Conservation (phyloP, 768 basidiomycete genomes). For the Phylloporus sp. region DNA sequence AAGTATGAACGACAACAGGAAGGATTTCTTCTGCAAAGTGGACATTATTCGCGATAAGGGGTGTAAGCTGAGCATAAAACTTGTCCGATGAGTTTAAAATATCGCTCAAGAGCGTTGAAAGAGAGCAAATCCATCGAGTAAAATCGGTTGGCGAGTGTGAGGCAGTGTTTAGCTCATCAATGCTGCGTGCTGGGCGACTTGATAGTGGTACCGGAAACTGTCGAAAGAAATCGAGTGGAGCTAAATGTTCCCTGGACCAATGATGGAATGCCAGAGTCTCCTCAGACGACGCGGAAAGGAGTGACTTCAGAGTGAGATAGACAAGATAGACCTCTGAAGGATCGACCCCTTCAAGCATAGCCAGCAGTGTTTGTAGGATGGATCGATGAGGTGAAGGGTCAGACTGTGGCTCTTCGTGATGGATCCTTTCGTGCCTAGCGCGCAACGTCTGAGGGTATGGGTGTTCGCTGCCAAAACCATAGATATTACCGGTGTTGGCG, state of each 20-base stretch:
- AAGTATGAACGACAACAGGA: slow-evolving; percentile 70
- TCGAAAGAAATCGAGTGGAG: slow-evolving; percentile 48
- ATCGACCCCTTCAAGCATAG: slow-evolving; percentile 53
- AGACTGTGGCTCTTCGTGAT: slow-evolving; percentile 12
- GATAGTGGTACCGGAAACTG: slow-evolving; percentile 39
- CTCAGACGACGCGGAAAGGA: slow-evolving; percentile 40
- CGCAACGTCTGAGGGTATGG: slow-evolving; percentile 41
- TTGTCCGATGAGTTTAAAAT: slow-evolving; percentile 48
- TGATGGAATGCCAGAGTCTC: slow-evolving; percentile 27
- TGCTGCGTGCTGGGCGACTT: slow-evolving; percentile 28
- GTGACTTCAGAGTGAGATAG: slow-evolving; percentile 60
- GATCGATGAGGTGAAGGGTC: slow-evolving; percentile 41
- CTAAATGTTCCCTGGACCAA: slow-evolving; percentile 40
- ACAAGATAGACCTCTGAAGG: slow-evolving; percentile 51
- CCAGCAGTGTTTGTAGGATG: slow-evolving; percentile 51
- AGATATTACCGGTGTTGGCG: slow-evolving; percentile 54
- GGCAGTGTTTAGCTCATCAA: slow-evolving; percentile 35
- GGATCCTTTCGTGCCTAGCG: slow-evolving; percentile 30
- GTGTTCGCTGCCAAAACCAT: slow-evolving; percentile 55
- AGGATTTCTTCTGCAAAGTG: slow-evolving; percentile 64
- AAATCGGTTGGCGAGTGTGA: slow-evolving; percentile 48
- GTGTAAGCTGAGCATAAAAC: slow-evolving; percentile 67
- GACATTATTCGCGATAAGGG: slow-evolving; percentile 52
- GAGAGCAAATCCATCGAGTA: slow-evolving; percentile 54
- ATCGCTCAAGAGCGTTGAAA: slow-evolving; percentile 57